Base-by-base conservation (phyloP, 805 yeast genomes). In the Clavispora vitiphila region DNA sequence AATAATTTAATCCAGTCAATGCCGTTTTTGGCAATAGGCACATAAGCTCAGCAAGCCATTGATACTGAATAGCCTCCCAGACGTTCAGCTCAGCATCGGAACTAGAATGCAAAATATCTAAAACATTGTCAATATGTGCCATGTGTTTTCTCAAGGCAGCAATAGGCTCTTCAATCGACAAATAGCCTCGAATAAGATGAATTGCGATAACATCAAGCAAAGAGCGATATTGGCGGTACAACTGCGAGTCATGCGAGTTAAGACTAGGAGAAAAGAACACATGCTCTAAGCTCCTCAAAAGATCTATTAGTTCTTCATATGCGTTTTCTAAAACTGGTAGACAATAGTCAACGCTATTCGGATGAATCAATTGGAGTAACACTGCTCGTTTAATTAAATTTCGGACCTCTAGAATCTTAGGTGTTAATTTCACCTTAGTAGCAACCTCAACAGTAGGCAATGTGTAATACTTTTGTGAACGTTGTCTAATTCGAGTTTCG, bases 21-120 rank as follows among this genome's bases (percentile, higher is more conserved):
- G 67, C 58, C 2, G 78, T 72, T 10, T 54, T 48, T 0, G 85
- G 85, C 1, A 76, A 65, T n/a, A 60, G 39, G 8, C 64, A 70
- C 39, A 80, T 61, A 14, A 83, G 56, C 42, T 81, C 77, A 0
- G 84, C 87, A 10, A 86, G 62, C 80, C 84, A 76, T 32, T 77
- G 73, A 48, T 77, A 74, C 54, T 86, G 95, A n/a, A 63, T 54
- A 0, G 81, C 72, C 9, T 71, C 52, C 95, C 95, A 86, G 21
- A 46, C 23, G 22, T 40, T 45, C 14, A 36, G 40, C 6, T 44
- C 37, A 18, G 25, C 6, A 62, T 51, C 11, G 46, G 54, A 9
- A 55, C 50, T 40, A 8, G 53, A 48, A 18, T 62, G 57, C 14
- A 70, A 42, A 5, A 73, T 53, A 9, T 49, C 50, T 8, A 68